phyloP scores from a whole-genome alignment of 768 basidiomycete species.

The Lentinula boryana region DNA sequence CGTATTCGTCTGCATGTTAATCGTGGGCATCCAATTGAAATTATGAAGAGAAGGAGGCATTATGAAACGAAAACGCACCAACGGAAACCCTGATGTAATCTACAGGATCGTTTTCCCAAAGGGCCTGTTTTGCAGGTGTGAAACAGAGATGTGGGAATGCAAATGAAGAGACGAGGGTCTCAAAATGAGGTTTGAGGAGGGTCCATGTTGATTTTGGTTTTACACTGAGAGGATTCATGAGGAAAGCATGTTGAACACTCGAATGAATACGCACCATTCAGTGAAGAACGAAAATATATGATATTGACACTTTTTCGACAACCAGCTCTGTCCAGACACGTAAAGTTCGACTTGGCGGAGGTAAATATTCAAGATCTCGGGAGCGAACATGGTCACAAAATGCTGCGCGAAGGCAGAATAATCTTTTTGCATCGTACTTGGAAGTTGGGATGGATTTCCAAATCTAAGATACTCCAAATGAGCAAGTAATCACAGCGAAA shows the following conservation, averaged over 20 bases:
- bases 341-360: conserved; percentile 65
- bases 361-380: conserved; percentile 82
- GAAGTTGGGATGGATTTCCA: conserved; percentile 85
- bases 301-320: conserved; percentile 79
- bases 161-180: conserved; percentile 71
- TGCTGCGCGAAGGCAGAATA: conserved; percentile 72
- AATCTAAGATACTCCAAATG: conserved; percentile 36
- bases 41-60: neutral
- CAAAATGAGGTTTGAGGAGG: conserved; percentile 79
- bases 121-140: conserved; percentile 54
- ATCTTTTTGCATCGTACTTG: conserved; percentile 59
- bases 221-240: conserved; percentile 41
- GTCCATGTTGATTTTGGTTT: conserved; percentile 93
- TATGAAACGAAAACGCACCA: conserved; percentile 36
- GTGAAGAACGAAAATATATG: conserved; percentile 82
- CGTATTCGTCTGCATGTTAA: conserved; percentile 65
- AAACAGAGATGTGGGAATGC: conserved; percentile 87
- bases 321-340: conserved; percentile 70
- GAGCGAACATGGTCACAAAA: conserved; percentile 74
- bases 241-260: neutral
- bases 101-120: conserved; percentile 79
- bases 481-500: neutral
- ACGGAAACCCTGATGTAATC: conserved; percentile 75
- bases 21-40: neutral
- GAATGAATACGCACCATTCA: conserved; percentile 58